Evolutionary conservation across 805 yeast genomes (phyloP).

Genomic region (Wickerhamiella domercqiae): DNA sequence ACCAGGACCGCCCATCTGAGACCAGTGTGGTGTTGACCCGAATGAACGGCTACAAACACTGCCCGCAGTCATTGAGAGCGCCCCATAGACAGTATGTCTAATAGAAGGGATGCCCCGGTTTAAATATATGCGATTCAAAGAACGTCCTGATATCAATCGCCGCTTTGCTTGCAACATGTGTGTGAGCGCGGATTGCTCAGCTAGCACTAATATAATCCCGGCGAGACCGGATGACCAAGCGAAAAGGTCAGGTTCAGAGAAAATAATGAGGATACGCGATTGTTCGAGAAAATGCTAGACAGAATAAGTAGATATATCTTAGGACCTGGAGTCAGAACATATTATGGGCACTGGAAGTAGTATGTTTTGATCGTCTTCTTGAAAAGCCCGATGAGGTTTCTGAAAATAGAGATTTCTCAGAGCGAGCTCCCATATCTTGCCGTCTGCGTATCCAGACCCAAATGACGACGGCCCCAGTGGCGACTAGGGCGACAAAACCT

Average conservation of each 20-base stretch:
- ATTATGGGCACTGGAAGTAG: slow-evolving; percentile 8
- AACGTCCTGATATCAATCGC: too few species aligned
- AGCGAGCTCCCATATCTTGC: neutral
- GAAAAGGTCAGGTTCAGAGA: too few species aligned
- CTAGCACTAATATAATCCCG: too few species aligned
- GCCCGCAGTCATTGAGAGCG: neutral
- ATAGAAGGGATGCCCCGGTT: too few species aligned
- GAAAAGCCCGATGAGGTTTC: neutral
- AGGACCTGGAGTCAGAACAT: slow-evolving; percentile 5
- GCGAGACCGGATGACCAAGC: too few species aligned
- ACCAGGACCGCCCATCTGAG: slow-evolving; percentile 1
- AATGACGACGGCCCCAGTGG: neutral
- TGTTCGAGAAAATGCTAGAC: too few species aligned
- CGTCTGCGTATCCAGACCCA: neutral
- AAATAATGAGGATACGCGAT: too few species aligned
- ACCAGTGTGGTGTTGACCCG: neutral
- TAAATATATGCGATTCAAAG: too few species aligned
- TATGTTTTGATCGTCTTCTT: slow-evolving; percentile 2
- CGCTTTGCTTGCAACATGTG: too few species aligned
- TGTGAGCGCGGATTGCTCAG: too few species aligned
- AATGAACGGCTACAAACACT: neutral
- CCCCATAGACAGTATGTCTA: too few species aligned
- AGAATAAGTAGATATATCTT: too few species aligned
- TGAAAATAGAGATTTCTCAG: neutral
- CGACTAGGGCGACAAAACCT: slow-evolving; percentile 8